Evolutionary conservation across 345 rosid species (phyloP).

Genomic region (Salix udensis): DNA sequence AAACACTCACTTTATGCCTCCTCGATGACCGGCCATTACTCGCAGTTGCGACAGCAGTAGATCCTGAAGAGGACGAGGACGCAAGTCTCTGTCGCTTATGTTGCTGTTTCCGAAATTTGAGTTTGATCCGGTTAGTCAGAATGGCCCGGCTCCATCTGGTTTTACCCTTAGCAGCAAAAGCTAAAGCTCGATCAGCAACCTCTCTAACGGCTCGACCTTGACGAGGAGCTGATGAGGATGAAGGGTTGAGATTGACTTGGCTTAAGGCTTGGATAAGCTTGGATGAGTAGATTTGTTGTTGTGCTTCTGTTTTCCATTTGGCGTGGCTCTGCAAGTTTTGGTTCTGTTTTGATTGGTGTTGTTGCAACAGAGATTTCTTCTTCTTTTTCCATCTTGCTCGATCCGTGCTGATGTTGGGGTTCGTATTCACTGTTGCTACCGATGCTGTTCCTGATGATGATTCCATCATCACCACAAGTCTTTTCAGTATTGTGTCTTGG

Average conservation of each 20-base stretch:
- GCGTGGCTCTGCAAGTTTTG: slow-evolving; percentile 24
- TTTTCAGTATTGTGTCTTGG: not conserved
- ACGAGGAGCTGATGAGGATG: slow-evolving; percentile 44
- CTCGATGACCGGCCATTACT: slow-evolving; percentile 38
- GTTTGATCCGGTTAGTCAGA: slow-evolving; percentile 59
- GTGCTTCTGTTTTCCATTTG: slow-evolving; percentile 79
- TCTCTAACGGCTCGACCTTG: slow-evolving; percentile 69
- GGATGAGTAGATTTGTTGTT: slow-evolving; percentile 75
- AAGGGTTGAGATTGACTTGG: slow-evolving; percentile 37
- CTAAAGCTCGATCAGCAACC: slow-evolving; percentile 78
- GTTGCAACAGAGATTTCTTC: slow-evolving; percentile 43
- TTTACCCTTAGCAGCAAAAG: slow-evolving; percentile 77
- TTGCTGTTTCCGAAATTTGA: slow-evolving; percentile 68
- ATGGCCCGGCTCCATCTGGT: slow-evolving; percentile 95
- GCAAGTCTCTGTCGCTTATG: slow-evolving; percentile 42
- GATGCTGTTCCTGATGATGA: slow-evolving; percentile 11
- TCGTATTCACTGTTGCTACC: slow-evolving; percentile 37
- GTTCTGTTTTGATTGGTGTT: slow-evolving; percentile 21
- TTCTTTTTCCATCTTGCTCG: slow-evolving; percentile 56
- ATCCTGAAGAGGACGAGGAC: slow-evolving; percentile 13
- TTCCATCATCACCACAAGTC: not conserved
- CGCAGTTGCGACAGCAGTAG: slow-evolving; percentile 10
- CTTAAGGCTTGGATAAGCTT: slow-evolving; percentile 68
- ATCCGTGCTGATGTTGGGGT: slow-evolving; percentile 34
- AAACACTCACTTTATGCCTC: slow-evolving; percentile 66